Conservation (phyloP, 129 eudicot species). For the Helianthus annuus region HanXRQr2.0-SUNRISE NC_035434.2:156971565-156972064, state of each 20-base stretch:
- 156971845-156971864: conserved; percentile 60
- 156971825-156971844: conserved; percentile 53
- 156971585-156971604: background rate
- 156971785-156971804: conserved; percentile 72
- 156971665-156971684: background rate
- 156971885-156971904: conserved; percentile 73
- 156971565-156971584: background rate
- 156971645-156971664: conserved; percentile 4
- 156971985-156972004: background rate
- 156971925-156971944: conserved; percentile 53
- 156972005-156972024: background rate
- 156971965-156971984: background rate
- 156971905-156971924: conserved; percentile 83
- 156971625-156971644: background rate
- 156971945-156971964: conserved; percentile 17
- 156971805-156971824: conserved; percentile 69
- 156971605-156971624: background rate
- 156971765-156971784: conserved; percentile 68
- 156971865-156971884: conserved; percentile 90
- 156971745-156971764: conserved; percentile 47
- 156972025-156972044: background rate
- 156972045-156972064: background rate
- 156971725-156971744: background rate
- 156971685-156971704: background rate
- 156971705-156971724: too few species aligned